Conservation (phyloP, 1,139 yeast species). For the Suhomyces anneliseae region DNA sequence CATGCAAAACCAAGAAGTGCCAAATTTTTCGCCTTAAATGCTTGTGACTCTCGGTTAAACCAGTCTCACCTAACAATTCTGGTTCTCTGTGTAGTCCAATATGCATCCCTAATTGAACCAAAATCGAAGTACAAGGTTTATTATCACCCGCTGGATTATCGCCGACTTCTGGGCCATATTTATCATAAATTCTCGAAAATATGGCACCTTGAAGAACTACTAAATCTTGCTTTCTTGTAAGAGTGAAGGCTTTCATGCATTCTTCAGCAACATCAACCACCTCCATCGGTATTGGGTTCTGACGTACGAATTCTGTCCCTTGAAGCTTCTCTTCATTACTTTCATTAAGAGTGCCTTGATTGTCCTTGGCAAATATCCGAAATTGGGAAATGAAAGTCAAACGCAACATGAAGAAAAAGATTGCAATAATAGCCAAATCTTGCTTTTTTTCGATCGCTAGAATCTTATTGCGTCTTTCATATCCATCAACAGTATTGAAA, state of each 20-base stretch:
- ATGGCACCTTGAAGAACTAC: slow-evolving; percentile 20
- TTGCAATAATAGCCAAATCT: slow-evolving; percentile 14
- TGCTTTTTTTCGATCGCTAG: slow-evolving; percentile 5
- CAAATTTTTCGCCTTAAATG: slow-evolving; percentile 23
- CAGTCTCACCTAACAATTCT: slow-evolving; percentile 6
- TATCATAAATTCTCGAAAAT: slow-evolving; percentile 25
- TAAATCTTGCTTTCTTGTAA: slow-evolving; percentile 14
- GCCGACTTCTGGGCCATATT: slow-evolving; percentile 33
- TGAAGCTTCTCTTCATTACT: neutral
- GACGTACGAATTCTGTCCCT: slow-evolving; percentile 5
- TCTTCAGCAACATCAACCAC: slow-evolving; percentile 17
- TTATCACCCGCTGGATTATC: slow-evolving; percentile 18
- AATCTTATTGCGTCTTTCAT: neutral
- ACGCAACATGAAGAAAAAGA: slow-evolving; percentile 9
- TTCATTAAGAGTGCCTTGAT: neutral
- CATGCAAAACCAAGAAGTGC: slow-evolving; percentile 25
- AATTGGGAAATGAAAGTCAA: slow-evolving; percentile 13
- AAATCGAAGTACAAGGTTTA: slow-evolving; percentile 11
- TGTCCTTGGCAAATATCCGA: slow-evolving; percentile 1
- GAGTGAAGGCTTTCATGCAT: slow-evolving; percentile 16
- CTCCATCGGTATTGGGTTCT: slow-evolving; percentile 23
- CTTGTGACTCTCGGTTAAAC: slow-evolving; percentile 10
- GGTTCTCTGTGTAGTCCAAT: slow-evolving; percentile 18
- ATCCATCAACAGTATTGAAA: neutral
- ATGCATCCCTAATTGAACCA: slow-evolving; percentile 16